Conservation (phyloP, 2,329 filamentous ascomycete genomes). For the Aspergillus tamarii region DNA sequence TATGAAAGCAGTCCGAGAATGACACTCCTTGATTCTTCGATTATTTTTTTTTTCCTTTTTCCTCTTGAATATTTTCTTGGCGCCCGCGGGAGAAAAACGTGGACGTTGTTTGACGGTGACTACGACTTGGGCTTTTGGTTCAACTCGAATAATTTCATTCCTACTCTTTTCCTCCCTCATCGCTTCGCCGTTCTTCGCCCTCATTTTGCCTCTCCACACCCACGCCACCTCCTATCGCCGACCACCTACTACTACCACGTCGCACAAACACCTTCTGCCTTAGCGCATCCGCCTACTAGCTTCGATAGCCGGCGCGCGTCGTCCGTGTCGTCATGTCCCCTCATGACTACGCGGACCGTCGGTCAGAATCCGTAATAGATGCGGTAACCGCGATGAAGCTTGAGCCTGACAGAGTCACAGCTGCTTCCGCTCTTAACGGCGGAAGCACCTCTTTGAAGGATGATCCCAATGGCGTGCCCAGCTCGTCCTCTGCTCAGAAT, state of each 20-base stretch:
- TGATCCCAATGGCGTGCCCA: slow-evolving; percentile 20
- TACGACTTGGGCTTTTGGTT: slow-evolving; percentile 9
- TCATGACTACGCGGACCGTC: slow-evolving; percentile 45
- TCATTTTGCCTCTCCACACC: slow-evolving; percentile 8
- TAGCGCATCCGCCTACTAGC: slow-evolving; percentile 21
- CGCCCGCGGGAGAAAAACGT: slow-evolving; percentile 8
- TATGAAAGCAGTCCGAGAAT: slow-evolving; percentile 5
- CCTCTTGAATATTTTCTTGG: slow-evolving; percentile 8
- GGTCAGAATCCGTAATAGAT: slow-evolving; percentile 37
- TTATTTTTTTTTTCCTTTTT: background rate
- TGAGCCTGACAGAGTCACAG: slow-evolving; percentile 29
- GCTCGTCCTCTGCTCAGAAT: slow-evolving; percentile 21
- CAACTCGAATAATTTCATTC: background rate
- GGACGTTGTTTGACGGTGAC: slow-evolving; percentile 10
- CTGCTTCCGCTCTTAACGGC: slow-evolving; percentile 30
- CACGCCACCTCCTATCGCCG: slow-evolving; percentile 4
- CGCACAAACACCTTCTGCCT: slow-evolving; percentile 10
- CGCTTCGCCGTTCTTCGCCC: background rate
- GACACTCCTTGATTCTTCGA: slow-evolving; percentile 9
- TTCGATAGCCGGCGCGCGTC: slow-evolving; percentile 24
- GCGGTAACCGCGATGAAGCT: slow-evolving; percentile 43
- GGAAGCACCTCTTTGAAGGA: slow-evolving; percentile 25
- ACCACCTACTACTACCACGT: slow-evolving; percentile 1
- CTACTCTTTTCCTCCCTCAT: background rate
- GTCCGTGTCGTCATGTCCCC: slow-evolving; percentile 47